These are phyloP conservation scores for Leccinum fallax DNA, from an alignment of 1,284 basidiomycete species.

Conservation along the genomic window DNA sequence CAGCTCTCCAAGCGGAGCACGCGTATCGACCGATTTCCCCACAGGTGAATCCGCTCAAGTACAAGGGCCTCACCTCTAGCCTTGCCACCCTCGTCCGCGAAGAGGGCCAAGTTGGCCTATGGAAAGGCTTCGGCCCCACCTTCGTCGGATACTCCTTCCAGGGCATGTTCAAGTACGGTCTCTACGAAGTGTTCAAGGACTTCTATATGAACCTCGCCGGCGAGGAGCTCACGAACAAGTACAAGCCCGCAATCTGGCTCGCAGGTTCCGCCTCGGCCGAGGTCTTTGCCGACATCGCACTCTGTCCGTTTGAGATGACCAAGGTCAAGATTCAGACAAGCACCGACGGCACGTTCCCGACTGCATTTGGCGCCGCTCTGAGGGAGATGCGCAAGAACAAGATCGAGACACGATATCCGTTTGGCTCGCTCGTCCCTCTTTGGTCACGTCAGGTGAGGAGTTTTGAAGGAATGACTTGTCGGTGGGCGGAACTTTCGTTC, in stretches of 20 bases:
- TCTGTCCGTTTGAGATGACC: constrained; percentile 83
- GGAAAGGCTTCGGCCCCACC: constrained; percentile 93
- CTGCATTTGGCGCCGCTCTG: constrained; percentile 69
- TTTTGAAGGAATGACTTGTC: not conserved
- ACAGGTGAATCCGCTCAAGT: constrained; percentile 72
- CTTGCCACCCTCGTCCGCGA: constrained; percentile 78
- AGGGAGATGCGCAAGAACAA: constrained; percentile 63
- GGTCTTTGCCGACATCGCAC: constrained; percentile 91
- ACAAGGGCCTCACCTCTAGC: constrained; percentile 73
- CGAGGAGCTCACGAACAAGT: constrained; percentile 77
- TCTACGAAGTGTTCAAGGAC: constrained; percentile 97
- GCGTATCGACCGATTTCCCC: not conserved
- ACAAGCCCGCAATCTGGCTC: constrained; percentile 95
- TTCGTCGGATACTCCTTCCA: constrained; percentile 94
- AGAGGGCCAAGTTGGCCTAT: constrained; percentile 83
- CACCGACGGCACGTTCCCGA: constrained; percentile 72
- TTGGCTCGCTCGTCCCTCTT: constrained; percentile 78
- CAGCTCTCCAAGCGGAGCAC: not conserved
- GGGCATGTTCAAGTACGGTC: constrained; percentile 96
- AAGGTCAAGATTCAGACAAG: constrained; percentile 87
- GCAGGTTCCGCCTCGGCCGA: constrained; percentile 93
- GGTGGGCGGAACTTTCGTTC: not conserved
- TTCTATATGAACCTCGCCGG: constrained; percentile 83
- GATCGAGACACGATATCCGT: constrained; percentile 75
- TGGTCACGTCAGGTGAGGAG: constrained; percentile 75